Percentiles rank a stretch among this genome's conserved stretches.
These are phyloP conservation scores for Camillea tinctor DNA, from an alignment of 2,329 filamentous ascomycete species.

Conservation along the genomic window DNA sequence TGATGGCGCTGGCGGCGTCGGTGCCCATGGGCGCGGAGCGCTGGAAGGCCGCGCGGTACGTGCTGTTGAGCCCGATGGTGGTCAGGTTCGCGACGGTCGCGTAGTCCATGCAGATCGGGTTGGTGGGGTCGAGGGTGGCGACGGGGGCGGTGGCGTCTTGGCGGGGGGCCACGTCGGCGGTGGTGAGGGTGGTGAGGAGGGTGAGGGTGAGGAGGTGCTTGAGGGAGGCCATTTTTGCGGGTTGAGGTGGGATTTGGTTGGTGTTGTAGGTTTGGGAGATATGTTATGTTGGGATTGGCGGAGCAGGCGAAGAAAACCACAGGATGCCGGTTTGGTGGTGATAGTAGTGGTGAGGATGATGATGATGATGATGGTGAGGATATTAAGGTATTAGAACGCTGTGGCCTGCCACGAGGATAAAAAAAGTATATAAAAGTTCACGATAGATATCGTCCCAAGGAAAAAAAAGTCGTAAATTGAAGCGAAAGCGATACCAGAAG, in stretches of 20 bases:
- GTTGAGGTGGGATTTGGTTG: not conserved
- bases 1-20: conserved; percentile 36
- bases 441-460: conserved; percentile 4
- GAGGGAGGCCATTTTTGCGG: conserved; percentile 11
- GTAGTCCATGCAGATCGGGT: conserved; percentile 40
- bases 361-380: too few species aligned
- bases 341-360: conserved; percentile 5
- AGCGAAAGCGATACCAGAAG: conserved; percentile 7
- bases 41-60: conserved; percentile 45
- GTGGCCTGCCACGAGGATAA: conserved; percentile 29
- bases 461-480: conserved; percentile 5
- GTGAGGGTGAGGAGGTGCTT: conserved; percentile 22
- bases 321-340: not conserved
- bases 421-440: not conserved
- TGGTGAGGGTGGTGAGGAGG: conserved; percentile 18
- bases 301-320: not conserved
- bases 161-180: conserved; percentile 19
- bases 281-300: too few species aligned
- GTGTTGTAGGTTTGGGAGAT: not conserved
- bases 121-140: not conserved
- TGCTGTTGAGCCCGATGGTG: conserved; percentile 43
- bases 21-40: conserved; percentile 43
- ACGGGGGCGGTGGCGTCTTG: conserved; percentile 19
- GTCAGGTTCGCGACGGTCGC: conserved; percentile 46
- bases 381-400: conserved; percentile 10